phyloP scores from a whole-genome alignment of 345 rosid species.

The Eucalyptus brandiana region DNA sequence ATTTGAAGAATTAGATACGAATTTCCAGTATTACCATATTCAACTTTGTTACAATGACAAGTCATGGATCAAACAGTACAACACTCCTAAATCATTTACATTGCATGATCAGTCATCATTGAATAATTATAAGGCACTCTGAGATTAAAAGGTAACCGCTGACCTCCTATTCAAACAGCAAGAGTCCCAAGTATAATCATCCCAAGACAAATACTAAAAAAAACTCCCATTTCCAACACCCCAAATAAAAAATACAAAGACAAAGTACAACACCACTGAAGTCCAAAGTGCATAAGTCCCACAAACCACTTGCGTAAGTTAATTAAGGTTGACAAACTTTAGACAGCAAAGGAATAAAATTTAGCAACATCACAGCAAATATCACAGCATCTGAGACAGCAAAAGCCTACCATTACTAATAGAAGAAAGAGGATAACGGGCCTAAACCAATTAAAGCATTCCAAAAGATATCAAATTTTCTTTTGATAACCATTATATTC shows the following conservation, averaged over 20 bases:
- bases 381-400: neutral
- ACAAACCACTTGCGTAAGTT: neutral
- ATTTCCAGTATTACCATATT: neutral
- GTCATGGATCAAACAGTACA: neutral
- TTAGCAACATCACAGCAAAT: neutral
- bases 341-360: neutral
- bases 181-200: neutral
- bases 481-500: neutral
- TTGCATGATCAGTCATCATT: neutral
- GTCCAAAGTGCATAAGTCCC: neutral
- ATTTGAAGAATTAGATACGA: neutral
- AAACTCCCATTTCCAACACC: neutral
- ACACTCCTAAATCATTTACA: neutral
- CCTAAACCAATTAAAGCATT: neutral
- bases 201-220: neutral
- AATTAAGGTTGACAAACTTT: neutral
- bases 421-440: neutral
- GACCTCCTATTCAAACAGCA: neutral
- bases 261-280: neutral
- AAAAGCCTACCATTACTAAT: neutral
- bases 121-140: neutral
- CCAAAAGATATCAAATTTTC: neutral
- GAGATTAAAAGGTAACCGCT: neutral
- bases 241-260: neutral
- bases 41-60: neutral